These are phyloP conservation scores for Verticillium albo-atrum DNA, from an alignment of 2,329 filamentous ascomycete genomes.

Conservation along the genomic window DNA sequence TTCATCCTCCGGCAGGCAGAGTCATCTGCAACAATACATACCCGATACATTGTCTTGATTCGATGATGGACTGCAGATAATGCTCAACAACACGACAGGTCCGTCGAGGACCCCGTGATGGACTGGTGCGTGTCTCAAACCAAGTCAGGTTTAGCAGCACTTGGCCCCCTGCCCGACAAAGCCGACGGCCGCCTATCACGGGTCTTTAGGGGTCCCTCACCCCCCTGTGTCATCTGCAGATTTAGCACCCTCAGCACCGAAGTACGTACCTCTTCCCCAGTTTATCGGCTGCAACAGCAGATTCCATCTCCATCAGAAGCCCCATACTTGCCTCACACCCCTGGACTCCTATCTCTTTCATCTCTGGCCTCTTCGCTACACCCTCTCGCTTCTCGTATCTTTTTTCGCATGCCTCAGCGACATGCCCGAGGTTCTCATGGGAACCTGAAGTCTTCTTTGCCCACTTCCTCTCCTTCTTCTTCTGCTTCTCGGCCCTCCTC, in stretches of 20 bases:
- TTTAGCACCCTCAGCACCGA: neutral
- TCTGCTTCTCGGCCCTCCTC: too few species aligned
- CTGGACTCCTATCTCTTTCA: neutral
- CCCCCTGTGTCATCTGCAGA: neutral
- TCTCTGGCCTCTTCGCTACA: neutral
- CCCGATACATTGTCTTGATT: too few species aligned
- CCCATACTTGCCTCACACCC: neutral
- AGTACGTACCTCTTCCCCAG: neutral
- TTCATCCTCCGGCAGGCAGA: neutral
- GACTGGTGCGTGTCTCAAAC: neutral
- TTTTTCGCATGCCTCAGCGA: constrained; percentile 13
- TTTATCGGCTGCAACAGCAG: neutral
- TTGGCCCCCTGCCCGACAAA: neutral
- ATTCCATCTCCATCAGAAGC: neutral
- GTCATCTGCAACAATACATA: neutral
- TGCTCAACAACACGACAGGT: neutral
- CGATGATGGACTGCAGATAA: too few species aligned
- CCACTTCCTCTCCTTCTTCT: neutral
- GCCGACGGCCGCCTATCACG: neutral
- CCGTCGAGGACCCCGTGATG: neutral
- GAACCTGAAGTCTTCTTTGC: neutral
- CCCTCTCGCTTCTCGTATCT: neutral
- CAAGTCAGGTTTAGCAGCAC: neutral
- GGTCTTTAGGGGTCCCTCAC: neutral
- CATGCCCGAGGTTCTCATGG: neutral